These are phyloP conservation scores for Trichoderma oligosporum DNA, from an alignment of 2,329 filamentous ascomycete species.

Conservation along the genomic window DNA sequence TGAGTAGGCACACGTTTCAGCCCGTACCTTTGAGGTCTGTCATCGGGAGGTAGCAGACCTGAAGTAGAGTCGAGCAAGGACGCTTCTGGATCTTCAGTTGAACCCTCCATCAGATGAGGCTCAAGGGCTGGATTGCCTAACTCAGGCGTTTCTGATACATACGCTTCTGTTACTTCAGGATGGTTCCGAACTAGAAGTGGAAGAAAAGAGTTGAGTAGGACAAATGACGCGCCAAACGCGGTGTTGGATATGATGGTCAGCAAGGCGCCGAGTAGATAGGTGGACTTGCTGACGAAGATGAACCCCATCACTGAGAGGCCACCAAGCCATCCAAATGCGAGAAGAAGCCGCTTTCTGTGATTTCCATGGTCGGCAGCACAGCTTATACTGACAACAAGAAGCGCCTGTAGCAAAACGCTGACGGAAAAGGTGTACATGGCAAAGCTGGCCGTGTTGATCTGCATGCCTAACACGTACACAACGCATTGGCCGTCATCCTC, in stretches of 20 bases:
- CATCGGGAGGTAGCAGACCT: slow-evolving; percentile 42
- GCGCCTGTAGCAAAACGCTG: slow-evolving; percentile 81
- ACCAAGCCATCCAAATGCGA: slow-evolving; percentile 80
- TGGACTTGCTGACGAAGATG: slow-evolving; percentile 67
- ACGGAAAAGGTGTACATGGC: slow-evolving; percentile 98
- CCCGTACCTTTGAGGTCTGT: slow-evolving; percentile 24
- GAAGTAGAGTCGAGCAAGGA: slow-evolving; percentile 42
- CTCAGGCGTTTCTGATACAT: slow-evolving; percentile 29
- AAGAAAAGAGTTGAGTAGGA: slow-evolving; percentile 91
- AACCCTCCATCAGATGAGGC: slow-evolving; percentile 34
- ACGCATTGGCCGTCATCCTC: slow-evolving; percentile 67
- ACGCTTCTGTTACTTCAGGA: slow-evolving; percentile 45
- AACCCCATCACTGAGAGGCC: slow-evolving; percentile 84
- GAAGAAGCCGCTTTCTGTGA: slow-evolving; percentile 82
- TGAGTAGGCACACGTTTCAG: slow-evolving; percentile 41
- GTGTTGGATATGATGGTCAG: slow-evolving; percentile 89
- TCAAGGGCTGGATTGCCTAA: slow-evolving; percentile 33
- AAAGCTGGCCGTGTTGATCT: slow-evolving; percentile 94
- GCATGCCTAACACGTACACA: slow-evolving; percentile 72
- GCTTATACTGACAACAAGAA: slow-evolving; percentile 93
- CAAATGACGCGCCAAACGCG: slow-evolving; percentile 91
- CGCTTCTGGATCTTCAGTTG: slow-evolving; percentile 28
- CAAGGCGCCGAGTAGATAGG: slow-evolving; percentile 77
- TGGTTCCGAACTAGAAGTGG: slow-evolving; percentile 88
- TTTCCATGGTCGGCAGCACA: slow-evolving; percentile 92